Base-by-base conservation (phyloP, 495 filamentous ascomycete species). In the Lasiosphaeria miniovina region DNA sequence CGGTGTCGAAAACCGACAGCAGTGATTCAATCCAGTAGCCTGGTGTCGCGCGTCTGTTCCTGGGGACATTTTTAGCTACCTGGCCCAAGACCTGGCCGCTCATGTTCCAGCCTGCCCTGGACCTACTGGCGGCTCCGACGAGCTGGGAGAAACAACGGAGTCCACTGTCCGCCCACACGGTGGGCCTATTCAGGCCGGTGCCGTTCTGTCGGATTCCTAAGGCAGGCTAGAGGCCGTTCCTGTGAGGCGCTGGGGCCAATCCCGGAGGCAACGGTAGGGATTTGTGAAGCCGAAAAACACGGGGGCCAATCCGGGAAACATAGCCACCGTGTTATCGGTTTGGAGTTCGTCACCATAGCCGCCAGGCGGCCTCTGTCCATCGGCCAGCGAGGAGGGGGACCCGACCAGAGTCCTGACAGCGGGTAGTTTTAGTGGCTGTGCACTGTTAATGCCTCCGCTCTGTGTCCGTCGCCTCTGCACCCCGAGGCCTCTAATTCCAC, bases 331-430 rank as follows among this genome's bases (percentile, higher is more conserved):
- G 32, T 11, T 31, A 17, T 45, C 32, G 14, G 48, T 24, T n/a
- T 43, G 49, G 49, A n/a, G 36, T 36, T 55, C 59, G 59, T 43
- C 46, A 36, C 58, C 59, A 60, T 64, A 66, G 61, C 66, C 66
- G 64, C 64, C 55, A 52, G 60, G 64, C 62, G 59, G 65, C 62
- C 65, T 67, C 62, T 51, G 61, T 40, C 24, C 49, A 43, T 58
- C 32, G 52, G 10, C 24, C 24, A n/a, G 52, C 11, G n/a, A 41
- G 24, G 36, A 17, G 40, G n/a, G 14, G 53, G 14, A 14, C 45
- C 6, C 10, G 33, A 49, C 34, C 6, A 12, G 40, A 58, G 33
- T 45, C 46, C 33, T n/a, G 50, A 41, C 48, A 38, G 45, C 15
- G 33, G 40, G 32, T 32, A 45, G 36, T 48, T 49, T 52, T 49